Base-by-base conservation (phyloP, 306 rosid genomes). In the Acacia acuminata region DNA sequence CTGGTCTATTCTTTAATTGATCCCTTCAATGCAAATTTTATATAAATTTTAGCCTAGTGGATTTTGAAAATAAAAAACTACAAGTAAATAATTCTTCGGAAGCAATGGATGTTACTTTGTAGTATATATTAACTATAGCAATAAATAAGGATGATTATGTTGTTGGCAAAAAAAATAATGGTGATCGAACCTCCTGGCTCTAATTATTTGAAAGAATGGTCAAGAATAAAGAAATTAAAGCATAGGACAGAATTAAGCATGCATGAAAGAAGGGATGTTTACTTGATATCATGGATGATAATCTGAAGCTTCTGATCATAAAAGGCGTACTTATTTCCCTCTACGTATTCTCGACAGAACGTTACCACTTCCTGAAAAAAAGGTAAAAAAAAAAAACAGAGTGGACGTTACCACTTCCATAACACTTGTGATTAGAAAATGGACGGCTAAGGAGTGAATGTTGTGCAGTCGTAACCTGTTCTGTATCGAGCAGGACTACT, bases 251-350 rank as follows among this genome's bases (percentile, higher is more conserved):
- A 58, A n/a, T n/a, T 9, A 20, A 14, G 42, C 69, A 15, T 27
- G n/a, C 12, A 68, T 50, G n/a, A 7, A 68, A 19, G 32, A 38
- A 17, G 17, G 20, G 42, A 8, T 30, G 67, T 89, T 84, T 85
- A 96, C 99, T 91, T 93, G 51, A 98, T 98, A 90, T 91, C 95
- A 72, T 91, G 90, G 70, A 93, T 91, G 34, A 91, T 86, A 84
- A 96, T 97, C 68, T 92, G 83, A 5, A 96, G 97, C 83, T 93
- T 96, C 38, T 82, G 82, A 83, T 92, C 81, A 81, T 81, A 74
- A 86, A 96, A 96, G 15, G 97, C 91, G 63, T 90, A 89, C 53
- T 53, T 83, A 69, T 96, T 93, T 75, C 86, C 92, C 10, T 90
- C 82, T 89, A 96, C 81, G 82, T 93, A 79, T 77, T 71, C 79